phyloP scores from a whole-genome alignment of 305 asterid genomes.

The Fraxinus sp. region DNA sequence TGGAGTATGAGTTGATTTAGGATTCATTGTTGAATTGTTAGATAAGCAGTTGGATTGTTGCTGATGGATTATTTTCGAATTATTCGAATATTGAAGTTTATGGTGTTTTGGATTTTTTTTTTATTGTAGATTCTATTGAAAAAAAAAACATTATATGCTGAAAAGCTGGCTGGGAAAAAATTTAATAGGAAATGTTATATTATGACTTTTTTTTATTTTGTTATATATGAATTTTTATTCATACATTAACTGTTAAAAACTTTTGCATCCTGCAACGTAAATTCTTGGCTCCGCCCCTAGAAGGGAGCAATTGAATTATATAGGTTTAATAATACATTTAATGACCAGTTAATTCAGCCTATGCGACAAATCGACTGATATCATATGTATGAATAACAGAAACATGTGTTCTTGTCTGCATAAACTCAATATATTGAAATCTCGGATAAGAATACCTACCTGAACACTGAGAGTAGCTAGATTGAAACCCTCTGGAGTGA shows the following conservation, averaged over 20 bases:
- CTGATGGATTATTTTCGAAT: neutral
- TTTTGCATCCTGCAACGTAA: neutral
- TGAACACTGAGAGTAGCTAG: constrained; percentile 85
- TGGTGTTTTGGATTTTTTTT: neutral
- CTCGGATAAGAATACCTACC: constrained; percentile 43
- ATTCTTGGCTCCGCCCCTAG: neutral
- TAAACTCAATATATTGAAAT: constrained; percentile 10
- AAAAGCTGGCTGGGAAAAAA: neutral
- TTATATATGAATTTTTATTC: neutral
- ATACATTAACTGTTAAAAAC: neutral
- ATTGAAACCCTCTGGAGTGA: constrained; percentile 99
- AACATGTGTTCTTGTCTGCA: neutral
- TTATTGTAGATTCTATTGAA: neutral
- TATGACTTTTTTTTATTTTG: neutral
- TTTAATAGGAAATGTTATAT: no score
- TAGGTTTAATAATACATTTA: neutral
- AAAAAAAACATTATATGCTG: neutral
- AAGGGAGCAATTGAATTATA: neutral
- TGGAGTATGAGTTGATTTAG: neutral
- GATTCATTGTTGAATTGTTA: neutral
- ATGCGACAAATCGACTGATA: neutral
- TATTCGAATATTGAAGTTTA: neutral
- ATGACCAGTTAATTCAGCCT: neutral
- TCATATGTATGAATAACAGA: neutral
- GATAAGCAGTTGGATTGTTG: neutral